phyloP scores from a whole-genome alignment of 441 rosid species.

The Pelargonium fulgidum region DNA sequence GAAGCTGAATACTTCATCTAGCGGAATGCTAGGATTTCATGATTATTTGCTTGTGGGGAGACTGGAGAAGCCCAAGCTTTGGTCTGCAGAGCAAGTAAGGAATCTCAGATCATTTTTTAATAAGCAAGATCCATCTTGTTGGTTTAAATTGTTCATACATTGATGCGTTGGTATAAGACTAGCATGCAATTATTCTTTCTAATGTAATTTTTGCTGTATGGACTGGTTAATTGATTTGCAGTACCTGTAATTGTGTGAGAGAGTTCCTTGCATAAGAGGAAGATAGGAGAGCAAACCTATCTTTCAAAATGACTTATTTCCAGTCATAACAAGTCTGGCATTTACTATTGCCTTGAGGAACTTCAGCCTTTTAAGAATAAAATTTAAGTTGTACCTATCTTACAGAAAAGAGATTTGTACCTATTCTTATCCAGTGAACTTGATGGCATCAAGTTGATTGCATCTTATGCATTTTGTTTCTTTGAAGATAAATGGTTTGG shows the following conservation, averaged over 20 bases:
- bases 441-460: too few relatives aligned
- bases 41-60: constrained; percentile 72
- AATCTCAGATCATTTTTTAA: constrained; percentile 19
- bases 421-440: too few relatives aligned
- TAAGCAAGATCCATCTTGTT: constrained; percentile 3
- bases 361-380: neutral
- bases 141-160: neutral
- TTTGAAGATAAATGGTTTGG: too few relatives aligned
- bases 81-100: constrained; percentile 95
- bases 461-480: too few relatives aligned
- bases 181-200: neutral
- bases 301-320: neutral
- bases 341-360: neutral
- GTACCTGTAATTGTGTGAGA: neutral
- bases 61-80: constrained; percentile 75
- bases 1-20: constrained; percentile 40
- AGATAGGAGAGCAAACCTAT: neutral
- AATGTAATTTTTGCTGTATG: neutral
- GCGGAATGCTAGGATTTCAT: constrained; percentile 49
- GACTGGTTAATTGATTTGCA: neutral
- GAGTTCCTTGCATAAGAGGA: neutral
- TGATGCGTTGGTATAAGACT: neutral
- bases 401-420: too few relatives aligned
- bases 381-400: too few relatives aligned
- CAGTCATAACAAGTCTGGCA: neutral